A percentile compares a stretch with the other conserved stretches of the same genome.
phyloP scores from a whole-genome alignment of 345 rosid genomes.

The Populus deltoides region DNA sequence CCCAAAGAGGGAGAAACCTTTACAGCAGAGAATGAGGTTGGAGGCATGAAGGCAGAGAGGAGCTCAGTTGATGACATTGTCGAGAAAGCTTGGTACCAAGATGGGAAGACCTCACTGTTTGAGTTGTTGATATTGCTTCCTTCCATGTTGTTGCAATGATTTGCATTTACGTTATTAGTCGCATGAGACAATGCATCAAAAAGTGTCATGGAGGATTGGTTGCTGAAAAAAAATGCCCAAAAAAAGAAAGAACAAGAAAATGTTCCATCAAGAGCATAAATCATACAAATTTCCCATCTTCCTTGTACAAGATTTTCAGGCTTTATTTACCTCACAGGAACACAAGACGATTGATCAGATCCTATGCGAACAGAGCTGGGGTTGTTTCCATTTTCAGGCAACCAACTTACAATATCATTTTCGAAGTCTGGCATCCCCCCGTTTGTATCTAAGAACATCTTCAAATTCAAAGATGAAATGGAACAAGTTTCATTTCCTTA shows the following conservation, averaged over 20 bases:
- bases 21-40: constrained; percentile 19
- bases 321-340: constrained; percentile 22
- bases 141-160: constrained; percentile 20
- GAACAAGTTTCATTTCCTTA: no score
- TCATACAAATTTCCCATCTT: background rate
- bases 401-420: constrained; percentile 31
- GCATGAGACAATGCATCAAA: constrained; percentile 44
- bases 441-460: constrained; percentile 32
- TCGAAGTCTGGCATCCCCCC: constrained; percentile 30
- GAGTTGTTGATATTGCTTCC: constrained; percentile 20
- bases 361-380: constrained; percentile 14
- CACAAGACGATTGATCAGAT: constrained; percentile 30
- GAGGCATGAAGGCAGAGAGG: constrained; percentile 40
- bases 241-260: no score
- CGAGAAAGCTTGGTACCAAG: constrained; percentile 36
- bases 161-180: constrained; percentile 19
- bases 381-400: constrained; percentile 32
- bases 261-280: background rate
- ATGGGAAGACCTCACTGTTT: constrained; percentile 17
- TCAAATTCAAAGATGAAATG: background rate
- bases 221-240: constrained; percentile 3
- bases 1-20: constrained; percentile 12
- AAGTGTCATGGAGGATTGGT: constrained; percentile 18
- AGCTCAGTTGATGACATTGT: constrained; percentile 31
- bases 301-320: background rate